A percentile compares a stretch with the other conserved stretches of the same genome.
These are phyloP conservation scores for Phytophthora agathidicida DNA, from an alignment of 352 stramenopile genomes.

Conservation along the genomic window DNA sequence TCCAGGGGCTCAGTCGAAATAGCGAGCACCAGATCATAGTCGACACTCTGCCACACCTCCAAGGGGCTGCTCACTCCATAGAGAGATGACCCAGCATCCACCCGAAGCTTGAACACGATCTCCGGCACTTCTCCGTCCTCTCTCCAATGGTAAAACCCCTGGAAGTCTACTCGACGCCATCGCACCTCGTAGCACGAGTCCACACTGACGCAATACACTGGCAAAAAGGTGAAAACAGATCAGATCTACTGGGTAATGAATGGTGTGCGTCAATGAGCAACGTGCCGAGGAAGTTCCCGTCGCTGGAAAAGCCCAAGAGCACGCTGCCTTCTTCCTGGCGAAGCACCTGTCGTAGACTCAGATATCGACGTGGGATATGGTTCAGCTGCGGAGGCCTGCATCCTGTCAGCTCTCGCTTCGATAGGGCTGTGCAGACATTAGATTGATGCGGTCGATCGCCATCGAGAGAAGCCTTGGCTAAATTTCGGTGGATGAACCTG, in stretches of 20 bases:
- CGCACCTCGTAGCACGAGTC: constrained; percentile 47
- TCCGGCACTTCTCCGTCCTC: constrained; percentile 10
- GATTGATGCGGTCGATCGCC: neutral
- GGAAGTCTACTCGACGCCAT: constrained; percentile 48
- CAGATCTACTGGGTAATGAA: too few relatives aligned
- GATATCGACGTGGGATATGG: constrained; percentile 11
- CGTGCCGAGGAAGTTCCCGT: constrained; percentile 66
- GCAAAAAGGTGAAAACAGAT: neutral
- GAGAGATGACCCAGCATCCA: constrained; percentile 15
- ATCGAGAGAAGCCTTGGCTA: too few relatives aligned
- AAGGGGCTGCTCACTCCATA: constrained; percentile 37
- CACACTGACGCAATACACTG: constrained; percentile 61
- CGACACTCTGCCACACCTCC: constrained; percentile 64
- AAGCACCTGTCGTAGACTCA: constrained; percentile 42
- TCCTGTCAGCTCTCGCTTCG: constrained; percentile 15
- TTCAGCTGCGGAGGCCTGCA: neutral
- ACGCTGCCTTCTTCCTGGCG: constrained; percentile 49
- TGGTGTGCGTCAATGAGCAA: neutral
- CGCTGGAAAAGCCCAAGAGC: constrained; percentile 72
- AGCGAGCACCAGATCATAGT: constrained; percentile 52
- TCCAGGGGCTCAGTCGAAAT: constrained; percentile 35
- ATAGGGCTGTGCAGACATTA: constrained; percentile 12
- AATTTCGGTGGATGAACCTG: too few relatives aligned
- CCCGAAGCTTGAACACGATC: constrained; percentile 21
- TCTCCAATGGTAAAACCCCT: constrained; percentile 13